Evolutionary conservation across 2,329 filamentous ascomycete species (phyloP).

Genomic region (Colletotrichum plurivorum): DNA sequence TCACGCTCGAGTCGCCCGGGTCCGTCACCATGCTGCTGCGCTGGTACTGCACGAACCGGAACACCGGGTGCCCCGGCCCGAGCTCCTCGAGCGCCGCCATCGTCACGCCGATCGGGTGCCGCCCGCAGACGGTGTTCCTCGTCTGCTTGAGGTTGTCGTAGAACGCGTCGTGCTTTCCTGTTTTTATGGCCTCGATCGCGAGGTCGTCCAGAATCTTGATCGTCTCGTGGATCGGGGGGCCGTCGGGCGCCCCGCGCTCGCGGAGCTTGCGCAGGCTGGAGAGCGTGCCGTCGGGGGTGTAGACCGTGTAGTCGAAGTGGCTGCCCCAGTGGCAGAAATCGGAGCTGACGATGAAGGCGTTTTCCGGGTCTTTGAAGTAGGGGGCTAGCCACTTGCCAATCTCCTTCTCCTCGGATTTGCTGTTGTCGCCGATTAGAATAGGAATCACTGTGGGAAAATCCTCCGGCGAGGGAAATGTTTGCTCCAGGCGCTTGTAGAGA

Average conservation of each 20-base stretch:
- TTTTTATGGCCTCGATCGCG: constrained; percentile 88
- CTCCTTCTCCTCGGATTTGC: constrained; percentile 73
- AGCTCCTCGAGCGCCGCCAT: constrained; percentile 88
- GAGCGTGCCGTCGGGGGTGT: constrained; percentile 63
- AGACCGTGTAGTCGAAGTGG: constrained; percentile 87
- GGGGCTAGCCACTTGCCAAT: constrained; percentile 81
- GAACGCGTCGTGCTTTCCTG: constrained; percentile 80
- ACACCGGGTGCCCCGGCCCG: constrained; percentile 65
- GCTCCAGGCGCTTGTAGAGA: constrained; percentile 81
- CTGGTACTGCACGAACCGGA: constrained; percentile 89
- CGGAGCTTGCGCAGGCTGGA: constrained; percentile 57
- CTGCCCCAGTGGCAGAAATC: constrained; percentile 98
- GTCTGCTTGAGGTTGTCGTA: constrained; percentile 78
- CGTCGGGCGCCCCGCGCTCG: constrained; percentile 54
- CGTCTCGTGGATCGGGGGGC: constrained; percentile 80
- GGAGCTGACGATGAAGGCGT: constrained; percentile 89
- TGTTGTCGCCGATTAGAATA: constrained; percentile 86
- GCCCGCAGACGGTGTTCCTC: constrained; percentile 92
- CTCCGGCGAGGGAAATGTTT: constrained; percentile 63
- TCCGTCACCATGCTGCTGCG: constrained; percentile 82
- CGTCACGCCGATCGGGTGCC: constrained; percentile 93
- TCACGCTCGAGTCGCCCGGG: constrained; percentile 86
- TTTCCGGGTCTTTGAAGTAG: constrained; percentile 81
- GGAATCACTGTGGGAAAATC: constrained; percentile 84
- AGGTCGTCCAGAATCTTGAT: constrained; percentile 85